Conservation (phyloP, 768 basidiomycete genomes). For the Pleurotus eryngii region DNA sequence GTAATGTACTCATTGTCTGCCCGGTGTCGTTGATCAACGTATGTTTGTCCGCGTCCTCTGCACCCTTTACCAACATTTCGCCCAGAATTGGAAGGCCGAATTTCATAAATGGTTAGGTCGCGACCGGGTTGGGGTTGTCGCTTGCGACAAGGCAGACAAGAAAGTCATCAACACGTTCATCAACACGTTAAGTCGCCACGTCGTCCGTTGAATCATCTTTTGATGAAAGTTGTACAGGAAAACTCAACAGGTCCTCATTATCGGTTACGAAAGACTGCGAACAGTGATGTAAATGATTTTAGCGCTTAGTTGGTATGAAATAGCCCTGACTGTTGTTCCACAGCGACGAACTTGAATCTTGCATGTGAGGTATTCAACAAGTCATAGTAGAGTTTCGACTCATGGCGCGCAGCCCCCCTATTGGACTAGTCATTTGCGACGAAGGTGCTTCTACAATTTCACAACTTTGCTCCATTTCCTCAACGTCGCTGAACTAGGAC, state of each 20-base stretch:
- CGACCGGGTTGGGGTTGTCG: conserved; percentile 44
- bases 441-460: conserved; percentile 56
- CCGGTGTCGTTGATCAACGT: conserved; percentile 89
- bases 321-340: background rate
- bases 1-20: conserved; percentile 90
- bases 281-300: conserved; percentile 65
- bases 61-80: background rate
- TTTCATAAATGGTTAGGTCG: conserved; percentile 80
- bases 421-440: conserved; percentile 93
- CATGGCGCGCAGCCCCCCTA: conserved; percentile 61
- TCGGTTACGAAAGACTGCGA: conserved; percentile 90
- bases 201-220: background rate
- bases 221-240: conserved; percentile 37
- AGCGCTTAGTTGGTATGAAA: background rate
- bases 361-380: conserved; percentile 46
- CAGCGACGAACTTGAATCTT: conserved; percentile 56
- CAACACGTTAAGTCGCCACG: conserved; percentile 51
- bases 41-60: conserved; percentile 17
- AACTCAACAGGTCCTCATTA: conserved; percentile 83
- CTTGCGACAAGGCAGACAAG: conserved; percentile 45
- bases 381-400: background rate
- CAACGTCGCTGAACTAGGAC: conserved; percentile 44
- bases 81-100: conserved; percentile 91
- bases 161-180: conserved; percentile 62
- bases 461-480: background rate